A percentile compares a stretch with the other conserved stretches of the same genome.
Evolutionary conservation across 148 eudicot species (phyloP).

Genomic region (Rhododendron molle): DNA sequence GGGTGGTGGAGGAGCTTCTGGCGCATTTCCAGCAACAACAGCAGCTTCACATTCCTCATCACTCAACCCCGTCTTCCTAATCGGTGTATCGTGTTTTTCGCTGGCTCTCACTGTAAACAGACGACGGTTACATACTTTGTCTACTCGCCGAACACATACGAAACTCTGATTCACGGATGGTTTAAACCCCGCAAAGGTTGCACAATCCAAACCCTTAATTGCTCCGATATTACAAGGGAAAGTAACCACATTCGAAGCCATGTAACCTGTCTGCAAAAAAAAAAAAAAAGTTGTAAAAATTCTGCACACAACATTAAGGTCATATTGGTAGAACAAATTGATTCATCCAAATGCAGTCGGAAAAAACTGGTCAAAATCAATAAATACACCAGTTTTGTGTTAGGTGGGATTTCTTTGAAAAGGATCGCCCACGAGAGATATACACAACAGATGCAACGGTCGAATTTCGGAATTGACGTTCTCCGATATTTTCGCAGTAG

Average conservation of each 20-base stretch:
- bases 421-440: not conserved
- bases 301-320: not conserved
- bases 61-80: conserved; percentile 39
- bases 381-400: not conserved
- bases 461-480: not conserved
- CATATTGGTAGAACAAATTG: not conserved
- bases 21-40: conserved; percentile 75
- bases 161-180: conserved; percentile 9
- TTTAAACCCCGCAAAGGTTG: conserved; percentile 15
- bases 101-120: conserved; percentile 32
- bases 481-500: not conserved
- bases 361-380: not conserved
- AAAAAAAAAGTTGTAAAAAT: not conserved
- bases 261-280: conserved; percentile 8
- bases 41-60: conserved; percentile 89
- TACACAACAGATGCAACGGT: not conserved
- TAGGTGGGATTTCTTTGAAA: too few species aligned
- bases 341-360: not conserved
- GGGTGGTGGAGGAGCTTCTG: conserved; percentile 71
- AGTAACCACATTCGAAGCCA: conserved; percentile 33
- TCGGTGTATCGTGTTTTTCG: conserved; percentile 27
- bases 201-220: conserved; percentile 28
- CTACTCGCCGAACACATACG: conserved; percentile 7
- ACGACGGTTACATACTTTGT: conserved; percentile 5
- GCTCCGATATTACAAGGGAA: conserved; percentile 29